Evolutionary conservation across 768 basidiomycete genomes (phyloP), one percentile per base, ranked within the genome.

Genomic region (Podaxis pistillaris): DNA sequence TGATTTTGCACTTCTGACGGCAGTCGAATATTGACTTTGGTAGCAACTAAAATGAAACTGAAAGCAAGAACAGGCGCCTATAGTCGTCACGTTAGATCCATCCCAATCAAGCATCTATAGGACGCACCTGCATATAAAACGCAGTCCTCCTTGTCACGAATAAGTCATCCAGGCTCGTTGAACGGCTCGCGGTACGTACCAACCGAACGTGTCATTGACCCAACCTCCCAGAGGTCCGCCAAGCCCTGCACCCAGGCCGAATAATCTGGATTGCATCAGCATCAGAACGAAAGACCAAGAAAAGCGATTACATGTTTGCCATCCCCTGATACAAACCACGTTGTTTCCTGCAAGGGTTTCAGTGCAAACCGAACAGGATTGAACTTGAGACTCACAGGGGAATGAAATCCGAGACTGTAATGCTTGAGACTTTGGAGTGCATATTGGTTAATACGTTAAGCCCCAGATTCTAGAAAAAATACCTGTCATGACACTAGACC

Each of bases 321-420:
- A 94, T 82, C 60, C 95, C 95, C 73, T 98, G 96, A 70, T 94
- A 96, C 8, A 96, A 75, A 1, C 94, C 96, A 58, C 96, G 83
- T 64, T 93, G 88, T 71, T 90, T 89, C 68, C 92, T 94, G 69
- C 19, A 60, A 60, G 60, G 56, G 63, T 62, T 40, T 53, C 64
- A 47, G 49, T 4, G 19, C 28, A 33, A 63, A 22, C 41, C 61
- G 49, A 52, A 66, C 38, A 49, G 33, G 40, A 28, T 67, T 41
- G 62, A 33, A 55, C 30, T 58, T 56, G 54, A 51, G 53, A 79
- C 89, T 79, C 69, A 92, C 89, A 98, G 74, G 13, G 94, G 93
- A 63, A 98, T 89, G 24, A 97, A 79, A 77, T 98, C 96, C 5
- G 91, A 89, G 60, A 94, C 86, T 51, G 93, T 82, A 61, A 97